Base-by-base conservation (phyloP, 2,329 filamentous ascomycete species). In the Aspergillus pseudoviridinutans region DNA sequence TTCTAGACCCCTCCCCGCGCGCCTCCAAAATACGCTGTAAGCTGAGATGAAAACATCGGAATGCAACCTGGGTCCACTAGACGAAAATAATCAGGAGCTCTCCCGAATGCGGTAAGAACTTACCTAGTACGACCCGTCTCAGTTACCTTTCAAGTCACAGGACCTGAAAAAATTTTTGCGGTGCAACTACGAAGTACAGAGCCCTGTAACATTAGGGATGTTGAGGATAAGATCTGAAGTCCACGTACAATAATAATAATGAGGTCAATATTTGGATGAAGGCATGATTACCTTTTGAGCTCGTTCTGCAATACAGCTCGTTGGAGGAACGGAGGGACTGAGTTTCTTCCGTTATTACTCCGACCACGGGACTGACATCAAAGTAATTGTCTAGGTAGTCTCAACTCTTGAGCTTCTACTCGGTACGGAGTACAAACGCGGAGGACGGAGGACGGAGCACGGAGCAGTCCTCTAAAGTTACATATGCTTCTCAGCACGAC, bases 11-110 rank as follows among this genome's bases (percentile, higher is more conserved):
- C 51, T 47, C 51, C 51, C 51, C 51, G 38, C 51, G 35, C 44
- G n/a, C 4, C n/a, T 41, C 51, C 38, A 47, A 47, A 47, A 27
- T 24, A 24, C 47, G 42, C 46, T 50, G 29, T 32, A 54, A 49
- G 46, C 27, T 50, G 27, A 28, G 12, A 17, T 49, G n/a, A 35
- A 46, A 29, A 47, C 42, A 54, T 54, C 41, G 20, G 50, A 49
- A 55, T 55, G 53, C 50, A 50, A 55, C 28, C 29, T 49, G 20
- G 53, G 14, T 50, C 53, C 53, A 50, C 53, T 50, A 20, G 50
- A 62, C 58, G 60, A 62, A 56, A 57, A 57, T 60, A 49, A 54
- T 60, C 53, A 58, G 60, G 60, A 58, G 46, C 25, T 10, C 47
- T 28, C 47, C 51, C 52, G 27, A 51, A 53, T 55, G 32, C n/a